Conservation (phyloP, 108 stramenopile genomes). For the Cyclotella choctawhatcheeana region DNA sequence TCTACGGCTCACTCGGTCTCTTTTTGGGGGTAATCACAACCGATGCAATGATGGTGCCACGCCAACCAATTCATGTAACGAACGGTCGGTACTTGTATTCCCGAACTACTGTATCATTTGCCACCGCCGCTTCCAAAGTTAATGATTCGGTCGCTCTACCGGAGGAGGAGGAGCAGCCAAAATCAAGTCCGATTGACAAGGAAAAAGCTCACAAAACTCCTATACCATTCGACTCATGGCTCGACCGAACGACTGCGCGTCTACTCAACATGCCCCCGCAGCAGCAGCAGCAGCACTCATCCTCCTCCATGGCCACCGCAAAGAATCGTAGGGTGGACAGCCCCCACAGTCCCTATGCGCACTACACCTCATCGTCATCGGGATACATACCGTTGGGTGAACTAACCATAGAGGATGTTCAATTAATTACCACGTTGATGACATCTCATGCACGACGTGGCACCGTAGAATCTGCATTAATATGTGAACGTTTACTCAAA, state of each 20-base stretch:
- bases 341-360: conserved; percentile 2
- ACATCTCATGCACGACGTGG: conserved; percentile 59
- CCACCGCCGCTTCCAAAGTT: neutral
- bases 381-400: conserved; percentile 44
- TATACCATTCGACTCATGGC: conserved; percentile 35
- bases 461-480: conserved; percentile 57
- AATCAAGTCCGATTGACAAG: neutral
- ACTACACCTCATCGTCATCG: conserved; percentile 4
- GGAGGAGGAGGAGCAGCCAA: too few species aligned
- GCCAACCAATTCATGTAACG: neutral
- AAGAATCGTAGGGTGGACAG: neutral
- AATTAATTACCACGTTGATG: conserved; percentile 63
- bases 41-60: neutral
- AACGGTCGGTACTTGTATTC: neutral
- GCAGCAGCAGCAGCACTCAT: too few species aligned
- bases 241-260: conserved; percentile 47
- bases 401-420: conserved; percentile 66
- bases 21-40: neutral
- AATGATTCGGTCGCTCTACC: conserved; percentile 15
- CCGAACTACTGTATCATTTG: neutral
- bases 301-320: too few species aligned
- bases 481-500: conserved; percentile 65
- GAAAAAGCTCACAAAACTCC: neutral
- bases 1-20: neutral
- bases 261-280: conserved; percentile 23